Conservation (phyloP, 1,139 yeast genomes). For the Magnusiomyces suaveolens region DNA sequence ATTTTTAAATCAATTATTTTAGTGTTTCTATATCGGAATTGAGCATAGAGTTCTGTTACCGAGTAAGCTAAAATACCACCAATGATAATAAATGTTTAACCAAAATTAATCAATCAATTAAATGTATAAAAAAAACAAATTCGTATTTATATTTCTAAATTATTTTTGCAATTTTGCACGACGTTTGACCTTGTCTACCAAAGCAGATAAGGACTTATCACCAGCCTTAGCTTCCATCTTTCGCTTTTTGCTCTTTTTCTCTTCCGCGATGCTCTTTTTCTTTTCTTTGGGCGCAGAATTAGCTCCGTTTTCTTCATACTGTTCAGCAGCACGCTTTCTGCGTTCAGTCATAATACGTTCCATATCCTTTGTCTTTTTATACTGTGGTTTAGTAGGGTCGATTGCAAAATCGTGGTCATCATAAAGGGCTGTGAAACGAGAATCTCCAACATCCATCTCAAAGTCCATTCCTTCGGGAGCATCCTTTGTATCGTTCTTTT, state of each 20-base stretch:
- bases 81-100: no score
- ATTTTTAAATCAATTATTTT: no score
- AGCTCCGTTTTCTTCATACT: constrained; percentile 6
- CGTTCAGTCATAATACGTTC: constrained; percentile 68
- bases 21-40: no score
- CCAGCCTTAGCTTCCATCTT: constrained; percentile 11
- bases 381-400: constrained; percentile 72
- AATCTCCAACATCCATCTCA: constrained; percentile 67
- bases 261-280: constrained; percentile 7
- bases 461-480: constrained; percentile 25
- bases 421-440: constrained; percentile 79
- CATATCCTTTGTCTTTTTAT: constrained; percentile 81
- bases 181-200: constrained; percentile 25
- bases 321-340: constrained; percentile 39
- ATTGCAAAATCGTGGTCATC: constrained; percentile 87
- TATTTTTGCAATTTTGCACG: constrained; percentile 14
- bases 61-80: no score
- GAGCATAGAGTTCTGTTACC: no score
- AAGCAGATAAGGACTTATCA: constrained; percentile 18
- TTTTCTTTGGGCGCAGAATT: constrained; percentile 7
- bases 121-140: no score
- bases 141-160: no score
- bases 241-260: constrained; percentile 15
- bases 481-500: constrained; percentile 52
- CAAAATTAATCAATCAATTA: no score